A percentile compares a stretch with the other conserved stretches of the same genome.
Evolutionary conservation across 2,329 filamentous ascomycete genomes (phyloP).

Genomic region (Diaporthe vaccinii): DNA sequence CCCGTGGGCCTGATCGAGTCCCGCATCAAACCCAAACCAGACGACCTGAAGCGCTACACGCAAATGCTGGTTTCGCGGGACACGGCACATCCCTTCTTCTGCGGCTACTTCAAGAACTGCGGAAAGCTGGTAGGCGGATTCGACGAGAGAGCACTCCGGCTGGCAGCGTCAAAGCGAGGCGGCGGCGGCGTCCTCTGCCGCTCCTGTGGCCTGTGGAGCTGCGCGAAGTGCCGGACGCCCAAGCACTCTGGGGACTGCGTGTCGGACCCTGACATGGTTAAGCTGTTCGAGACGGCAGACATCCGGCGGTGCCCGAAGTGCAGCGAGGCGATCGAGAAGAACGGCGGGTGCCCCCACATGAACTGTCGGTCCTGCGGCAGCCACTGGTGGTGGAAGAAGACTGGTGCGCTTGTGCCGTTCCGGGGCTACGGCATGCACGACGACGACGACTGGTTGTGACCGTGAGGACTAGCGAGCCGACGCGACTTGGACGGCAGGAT

Average conservation of each 20-base stretch:
- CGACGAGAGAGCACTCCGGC: slow-evolving; percentile 14
- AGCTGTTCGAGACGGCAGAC: slow-evolving; percentile 20
- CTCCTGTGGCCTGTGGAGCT: slow-evolving; percentile 7
- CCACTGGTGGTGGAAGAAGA: slow-evolving; percentile 27
- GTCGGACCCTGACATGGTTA: slow-evolving; percentile 5
- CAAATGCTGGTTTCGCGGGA: not conserved
- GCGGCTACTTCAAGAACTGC: slow-evolving; percentile 11
- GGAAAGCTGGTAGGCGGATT: slow-evolving; percentile 7
- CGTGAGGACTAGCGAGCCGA: not conserved
- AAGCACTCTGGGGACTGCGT: slow-evolving; percentile 18
- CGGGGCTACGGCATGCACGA: not conserved
- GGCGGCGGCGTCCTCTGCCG: slow-evolving; percentile 22
- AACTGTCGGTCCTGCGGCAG: slow-evolving; percentile 8
- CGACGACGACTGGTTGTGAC: slow-evolving; percentile 5
- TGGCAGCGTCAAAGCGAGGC: slow-evolving; percentile 10
- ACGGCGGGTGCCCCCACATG: slow-evolving; percentile 23
- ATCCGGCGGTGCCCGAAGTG: slow-evolving; percentile 22
- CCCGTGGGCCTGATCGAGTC: not conserved
- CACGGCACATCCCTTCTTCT: slow-evolving; percentile 27
- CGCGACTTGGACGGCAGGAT: not conserved
- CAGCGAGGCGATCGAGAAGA: slow-evolving; percentile 27
- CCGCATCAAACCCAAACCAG: not conserved
- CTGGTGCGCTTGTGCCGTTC: slow-evolving; percentile 12
- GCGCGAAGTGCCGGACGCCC: slow-evolving; percentile 25
- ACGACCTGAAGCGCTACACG: slow-evolving; percentile 24